phyloP scores from a whole-genome alignment of 306 rosid genomes.

The Cucumis hystrix region DNA sequence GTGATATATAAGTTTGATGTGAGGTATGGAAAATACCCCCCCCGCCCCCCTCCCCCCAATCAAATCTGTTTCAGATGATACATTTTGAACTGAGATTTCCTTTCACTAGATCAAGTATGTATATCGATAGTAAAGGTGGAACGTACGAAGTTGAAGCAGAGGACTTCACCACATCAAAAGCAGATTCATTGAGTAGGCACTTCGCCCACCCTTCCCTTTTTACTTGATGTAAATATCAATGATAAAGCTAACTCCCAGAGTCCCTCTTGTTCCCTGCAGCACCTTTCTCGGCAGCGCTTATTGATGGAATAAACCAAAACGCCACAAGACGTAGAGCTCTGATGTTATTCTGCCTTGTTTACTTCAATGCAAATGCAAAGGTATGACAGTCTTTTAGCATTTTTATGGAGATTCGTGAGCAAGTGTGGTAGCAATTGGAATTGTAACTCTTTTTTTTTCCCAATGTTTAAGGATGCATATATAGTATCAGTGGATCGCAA shows the following conservation, averaged over 20 bases:
- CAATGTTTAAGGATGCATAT: slow-evolving; percentile 48
- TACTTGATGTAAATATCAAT: background rate
- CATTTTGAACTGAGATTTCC: background rate
- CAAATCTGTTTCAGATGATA: background rate
- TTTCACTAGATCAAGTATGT: slow-evolving; percentile 48
- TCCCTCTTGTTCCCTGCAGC: slow-evolving; percentile 29
- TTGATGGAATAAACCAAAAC: slow-evolving; percentile 78
- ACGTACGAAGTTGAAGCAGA: slow-evolving; percentile 48
- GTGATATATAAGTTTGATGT: slow-evolving; percentile 45
- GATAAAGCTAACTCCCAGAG: no score
- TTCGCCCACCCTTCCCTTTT: background rate
- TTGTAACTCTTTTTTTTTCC: background rate
- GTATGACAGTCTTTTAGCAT: background rate
- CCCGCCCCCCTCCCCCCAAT: no score
- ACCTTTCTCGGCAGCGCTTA: slow-evolving; percentile 49
- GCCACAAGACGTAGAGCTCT: slow-evolving; percentile 74
- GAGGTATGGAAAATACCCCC: slow-evolving; percentile 31
- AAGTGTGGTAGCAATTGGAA: no score
- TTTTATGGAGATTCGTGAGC: background rate
- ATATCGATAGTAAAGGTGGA: slow-evolving; percentile 44
- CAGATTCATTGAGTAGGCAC: slow-evolving; percentile 53
- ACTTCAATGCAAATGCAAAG: slow-evolving; percentile 43
- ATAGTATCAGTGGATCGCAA: slow-evolving; percentile 51
- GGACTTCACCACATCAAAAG: slow-evolving; percentile 44
- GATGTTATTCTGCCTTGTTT: slow-evolving; percentile 48